Percentiles rank a stretch among this genome's conserved stretches.
These are phyloP conservation scores for Candida peoriensis DNA, from an alignment of 805 yeast species.

Conservation along the genomic window DNA sequence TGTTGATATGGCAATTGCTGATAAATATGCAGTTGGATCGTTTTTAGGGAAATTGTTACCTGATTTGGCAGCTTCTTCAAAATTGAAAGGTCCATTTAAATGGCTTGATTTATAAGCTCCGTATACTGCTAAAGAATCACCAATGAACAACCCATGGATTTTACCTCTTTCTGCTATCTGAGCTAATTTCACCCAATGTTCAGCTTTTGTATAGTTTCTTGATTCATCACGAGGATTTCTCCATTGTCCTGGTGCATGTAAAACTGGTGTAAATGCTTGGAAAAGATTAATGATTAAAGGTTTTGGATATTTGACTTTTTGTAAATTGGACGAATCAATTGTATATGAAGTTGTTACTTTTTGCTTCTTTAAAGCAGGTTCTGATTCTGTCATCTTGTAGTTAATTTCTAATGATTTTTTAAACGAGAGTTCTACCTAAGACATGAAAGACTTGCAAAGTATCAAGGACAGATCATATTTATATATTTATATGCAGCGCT, in stretches of 20 bases:
- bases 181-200: slow-evolving; percentile 35
- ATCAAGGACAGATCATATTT: too few relatives aligned
- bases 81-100: slow-evolving; percentile 8
- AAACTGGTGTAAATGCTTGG: slow-evolving; percentile 29
- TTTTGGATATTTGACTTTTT: slow-evolving; percentile 11
- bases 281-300: slow-evolving; percentile 34
- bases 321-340: too few relatives aligned
- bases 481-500: too few relatives aligned
- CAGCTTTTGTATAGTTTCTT: slow-evolving; percentile 22
- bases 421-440: too few relatives aligned
- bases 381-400: too few relatives aligned
- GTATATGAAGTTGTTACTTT: too few relatives aligned
- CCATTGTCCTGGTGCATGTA: slow-evolving; percentile 32
- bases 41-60: slow-evolving; percentile 11
- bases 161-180: slow-evolving; percentile 32
- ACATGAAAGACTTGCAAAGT: too few relatives aligned
- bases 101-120: slow-evolving; percentile 9
- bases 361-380: slow-evolving; percentile 1
- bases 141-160: slow-evolving; percentile 29
- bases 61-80: slow-evolving; percentile 8
- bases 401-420: too few relatives aligned
- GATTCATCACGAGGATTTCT: slow-evolving; percentile 34
- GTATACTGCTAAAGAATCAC: slow-evolving; percentile 8
- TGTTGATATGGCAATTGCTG: slow-evolving; percentile 30
- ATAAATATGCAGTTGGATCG: slow-evolving; percentile 16